These are phyloP conservation scores for Paraphoma chrysanthemicola DNA, from an alignment of 2,329 filamentous ascomycete species.

Conservation along the genomic window DNA sequence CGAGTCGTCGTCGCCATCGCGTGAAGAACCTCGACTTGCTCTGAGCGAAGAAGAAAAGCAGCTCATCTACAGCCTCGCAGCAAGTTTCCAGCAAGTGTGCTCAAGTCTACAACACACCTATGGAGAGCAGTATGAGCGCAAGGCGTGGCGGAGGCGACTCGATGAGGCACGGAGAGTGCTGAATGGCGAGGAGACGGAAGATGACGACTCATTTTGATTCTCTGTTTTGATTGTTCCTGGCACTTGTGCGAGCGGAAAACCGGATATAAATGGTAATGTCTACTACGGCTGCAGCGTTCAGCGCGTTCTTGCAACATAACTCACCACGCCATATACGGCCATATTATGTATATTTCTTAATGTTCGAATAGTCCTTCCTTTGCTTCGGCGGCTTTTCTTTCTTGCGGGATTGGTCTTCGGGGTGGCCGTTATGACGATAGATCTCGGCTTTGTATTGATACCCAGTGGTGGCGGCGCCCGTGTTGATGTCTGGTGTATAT, in stretches of 20 bases:
- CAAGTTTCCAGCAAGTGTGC: slow-evolving; percentile 62
- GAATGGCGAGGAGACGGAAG: slow-evolving; percentile 66
- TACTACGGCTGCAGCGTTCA: slow-evolving; percentile 35
- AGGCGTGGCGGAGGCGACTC: slow-evolving; percentile 72
- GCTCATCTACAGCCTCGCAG: slow-evolving; percentile 58
- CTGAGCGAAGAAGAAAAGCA: slow-evolving; percentile 63
- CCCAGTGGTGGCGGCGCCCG: neutral
- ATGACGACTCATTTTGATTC: slow-evolving; percentile 32
- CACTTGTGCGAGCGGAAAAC: neutral
- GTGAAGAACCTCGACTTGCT: slow-evolving; percentile 40
- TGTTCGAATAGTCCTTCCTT: neutral
- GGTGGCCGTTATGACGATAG: neutral
- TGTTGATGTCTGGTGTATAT: neutral
- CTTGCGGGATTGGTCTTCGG: neutral
- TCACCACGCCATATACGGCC: slow-evolving; percentile 4
- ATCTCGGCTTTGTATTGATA: slow-evolving; percentile 1
- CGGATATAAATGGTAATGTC: slow-evolving; percentile 33
- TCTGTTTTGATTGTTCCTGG: slow-evolving; percentile 3
- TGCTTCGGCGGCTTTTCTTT: neutral
- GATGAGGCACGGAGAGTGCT: slow-evolving; percentile 77
- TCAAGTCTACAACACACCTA: slow-evolving; percentile 56
- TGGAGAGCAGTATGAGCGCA: slow-evolving; percentile 62
- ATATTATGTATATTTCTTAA: slow-evolving; percentile 12
- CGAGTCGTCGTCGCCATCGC: slow-evolving; percentile 32
- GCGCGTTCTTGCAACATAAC: slow-evolving; percentile 18